phyloP scores from a whole-genome alignment of 208 protist species.

The Crithidia sp. region DNA sequence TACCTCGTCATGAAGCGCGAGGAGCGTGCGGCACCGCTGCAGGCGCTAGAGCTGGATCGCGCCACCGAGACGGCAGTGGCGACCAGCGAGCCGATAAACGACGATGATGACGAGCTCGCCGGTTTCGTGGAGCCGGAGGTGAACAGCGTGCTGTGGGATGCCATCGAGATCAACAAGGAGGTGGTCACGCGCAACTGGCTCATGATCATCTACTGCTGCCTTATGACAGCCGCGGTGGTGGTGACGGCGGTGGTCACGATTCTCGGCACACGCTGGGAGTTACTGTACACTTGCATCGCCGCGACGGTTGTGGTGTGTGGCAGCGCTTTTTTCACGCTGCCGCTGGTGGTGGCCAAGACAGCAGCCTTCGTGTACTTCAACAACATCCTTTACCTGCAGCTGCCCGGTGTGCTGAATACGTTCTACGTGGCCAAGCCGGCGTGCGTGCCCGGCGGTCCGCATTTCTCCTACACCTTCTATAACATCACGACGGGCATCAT shows the following conservation, averaged over 20 bases:
- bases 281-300: constrained; percentile 38
- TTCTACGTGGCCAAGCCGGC: constrained; percentile 56
- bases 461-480: constrained; percentile 75
- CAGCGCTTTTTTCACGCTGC: constrained; percentile 38
- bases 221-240: constrained; percentile 41
- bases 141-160: constrained; percentile 24
- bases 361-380: constrained; percentile 40
- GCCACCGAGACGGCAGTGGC: constrained; percentile 14
- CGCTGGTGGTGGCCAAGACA: constrained; percentile 44
- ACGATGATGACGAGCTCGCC: constrained; percentile 10
- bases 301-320: constrained; percentile 22
- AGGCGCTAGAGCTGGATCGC: constrained; percentile 25
- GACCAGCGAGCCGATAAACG: neutral
- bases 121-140: constrained; percentile 33
- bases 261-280: constrained; percentile 32
- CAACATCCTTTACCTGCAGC: constrained; percentile 48
- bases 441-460: constrained; percentile 67
- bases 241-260: constrained; percentile 36
- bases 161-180: constrained; percentile 37
- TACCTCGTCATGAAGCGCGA: constrained; percentile 22
- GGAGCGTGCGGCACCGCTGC: constrained; percentile 22
- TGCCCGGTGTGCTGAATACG: constrained; percentile 58
- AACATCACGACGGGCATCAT: constrained; percentile 45
- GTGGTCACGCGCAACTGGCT: constrained; percentile 35
- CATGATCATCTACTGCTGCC: constrained; percentile 37